These are phyloP conservation scores for Whalleya microplaca DNA, from an alignment of 2,329 filamentous ascomycete species.

Conservation along the genomic window DNA sequence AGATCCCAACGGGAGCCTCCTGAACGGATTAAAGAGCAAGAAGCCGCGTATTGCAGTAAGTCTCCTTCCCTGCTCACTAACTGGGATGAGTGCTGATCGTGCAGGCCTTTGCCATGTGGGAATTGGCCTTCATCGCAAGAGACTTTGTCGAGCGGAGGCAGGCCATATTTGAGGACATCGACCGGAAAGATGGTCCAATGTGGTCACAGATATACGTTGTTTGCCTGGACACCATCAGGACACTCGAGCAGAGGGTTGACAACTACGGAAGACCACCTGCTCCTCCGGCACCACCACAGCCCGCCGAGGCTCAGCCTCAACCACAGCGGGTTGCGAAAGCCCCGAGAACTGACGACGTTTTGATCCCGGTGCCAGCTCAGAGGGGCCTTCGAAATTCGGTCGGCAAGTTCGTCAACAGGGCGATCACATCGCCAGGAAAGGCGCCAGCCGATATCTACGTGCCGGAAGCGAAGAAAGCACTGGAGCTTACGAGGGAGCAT, in stretches of 20 bases:
- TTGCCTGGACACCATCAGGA: slow-evolving; percentile 71
- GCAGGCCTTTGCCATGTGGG: slow-evolving; percentile 87
- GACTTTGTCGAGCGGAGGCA: slow-evolving; percentile 76
- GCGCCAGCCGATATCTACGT: slow-evolving; percentile 53
- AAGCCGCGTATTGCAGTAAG: slow-evolving; percentile 74
- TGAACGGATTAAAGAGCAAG: slow-evolving; percentile 83
- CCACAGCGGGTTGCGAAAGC: slow-evolving; percentile 45
- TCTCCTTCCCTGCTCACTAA: slow-evolving; percentile 1
- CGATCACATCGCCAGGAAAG: slow-evolving; percentile 51
- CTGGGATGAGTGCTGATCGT: slow-evolving; percentile 13
- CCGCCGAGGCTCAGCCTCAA: slow-evolving; percentile 20
- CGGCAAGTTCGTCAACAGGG: slow-evolving; percentile 49
- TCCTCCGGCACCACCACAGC: slow-evolving; percentile 36
- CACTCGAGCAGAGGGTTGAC: slow-evolving; percentile 69
- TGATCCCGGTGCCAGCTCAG: slow-evolving; percentile 43
- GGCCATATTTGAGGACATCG: slow-evolving; percentile 84
- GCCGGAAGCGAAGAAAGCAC: slow-evolving; percentile 54
- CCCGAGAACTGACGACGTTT: slow-evolving; percentile 50
- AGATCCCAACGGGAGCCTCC: slow-evolving; percentile 86
- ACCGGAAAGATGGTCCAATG: slow-evolving; percentile 76
- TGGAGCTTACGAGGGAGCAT: slow-evolving; percentile 48
- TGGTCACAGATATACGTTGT: slow-evolving; percentile 78
- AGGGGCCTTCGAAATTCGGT: slow-evolving; percentile 48
- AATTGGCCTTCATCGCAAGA: slow-evolving; percentile 78
- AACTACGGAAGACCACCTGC: slow-evolving; percentile 55